Base-by-base conservation (phyloP, 2,329 filamentous ascomycete species). In the Colletotrichum sp. region DNA sequence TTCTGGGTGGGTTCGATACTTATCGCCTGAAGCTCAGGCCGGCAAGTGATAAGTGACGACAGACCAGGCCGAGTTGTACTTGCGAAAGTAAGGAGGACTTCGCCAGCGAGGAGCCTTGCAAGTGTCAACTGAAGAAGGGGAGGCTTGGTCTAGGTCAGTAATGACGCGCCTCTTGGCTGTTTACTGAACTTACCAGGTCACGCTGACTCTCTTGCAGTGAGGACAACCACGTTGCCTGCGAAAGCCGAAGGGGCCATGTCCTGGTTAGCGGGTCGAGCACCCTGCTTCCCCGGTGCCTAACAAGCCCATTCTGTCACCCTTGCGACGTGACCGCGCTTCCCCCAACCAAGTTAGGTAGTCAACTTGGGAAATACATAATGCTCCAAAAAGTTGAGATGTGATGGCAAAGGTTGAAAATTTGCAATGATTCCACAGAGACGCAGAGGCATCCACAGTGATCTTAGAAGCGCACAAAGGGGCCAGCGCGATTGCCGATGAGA, bases 231-330 rank as follows among this genome's bases (percentile, higher is more conserved):
- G 70, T 73, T 68, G 73, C 57, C 30, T 68, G 64, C 43, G 26
- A 59, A 60, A 75, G 73, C 70, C 73, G 64, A 73, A 65, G 70
- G 34, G 28, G 9, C 73, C 73, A 64, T 73, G 70, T 75, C 73
- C 73, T 68, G 43, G 70, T 39, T 59, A 69, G 73, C 73, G 73
- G 73, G 64, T 64, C 64, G 48, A 73, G 14, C 70, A 73, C 64
- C 70, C 34, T 73, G 73, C 73, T 75, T 75, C 73, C 73, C 73
- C 73, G 73, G 73, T 68, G 64, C 64, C 64, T 75, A 73, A 36
- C 57, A 68, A 65, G 70, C 73, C 73, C 34, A 65, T 75, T 73
- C 73, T 65, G 43, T 65, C 73, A 65, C 65, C 48, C 67, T 60
- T 75, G 73, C 71, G 39, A 60, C 39, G 61, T 52, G 72, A 61